Evolutionary conservation across 768 basidiomycete genomes (phyloP).

Genomic region (Omphalotus guepiniiformis): DNA sequence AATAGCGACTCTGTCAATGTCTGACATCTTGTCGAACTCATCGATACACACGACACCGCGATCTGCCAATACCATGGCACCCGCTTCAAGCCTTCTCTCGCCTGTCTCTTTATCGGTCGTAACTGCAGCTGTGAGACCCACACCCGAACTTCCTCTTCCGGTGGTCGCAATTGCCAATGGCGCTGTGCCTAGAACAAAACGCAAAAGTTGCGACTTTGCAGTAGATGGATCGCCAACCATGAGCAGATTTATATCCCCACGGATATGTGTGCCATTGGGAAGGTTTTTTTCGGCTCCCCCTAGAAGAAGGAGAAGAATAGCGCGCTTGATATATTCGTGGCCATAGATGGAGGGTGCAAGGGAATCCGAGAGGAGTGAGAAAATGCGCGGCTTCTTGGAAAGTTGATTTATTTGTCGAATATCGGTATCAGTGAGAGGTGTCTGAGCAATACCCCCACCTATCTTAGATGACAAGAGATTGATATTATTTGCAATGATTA

Average conservation of each 20-base stretch:
- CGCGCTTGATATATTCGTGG: slow-evolving; percentile 93
- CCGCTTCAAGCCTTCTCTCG: slow-evolving; percentile 93
- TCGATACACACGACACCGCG: slow-evolving; percentile 99
- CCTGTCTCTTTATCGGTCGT: slow-evolving; percentile 98
- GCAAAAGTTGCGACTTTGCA: slow-evolving; percentile 93
- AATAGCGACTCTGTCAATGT: slow-evolving; percentile 96
- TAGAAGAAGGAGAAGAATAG: slow-evolving; percentile 87
- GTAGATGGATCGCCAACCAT: slow-evolving; percentile 99
- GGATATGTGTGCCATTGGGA: slow-evolving; percentile 95
- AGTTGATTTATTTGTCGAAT: slow-evolving; percentile 96
- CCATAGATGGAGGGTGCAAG: slow-evolving; percentile 98
- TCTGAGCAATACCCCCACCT: slow-evolving; percentile 92
- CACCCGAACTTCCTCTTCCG: slow-evolving; percentile 96
- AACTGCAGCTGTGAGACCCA: slow-evolving; percentile 97
- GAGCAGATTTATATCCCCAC: slow-evolving; percentile 98
- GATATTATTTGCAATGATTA: slow-evolving; percentile 93
- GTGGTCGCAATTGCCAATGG: slow-evolving; percentile 98
- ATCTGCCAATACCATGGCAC: slow-evolving; percentile 99
- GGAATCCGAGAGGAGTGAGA: slow-evolving; percentile 85
- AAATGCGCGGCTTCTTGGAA: slow-evolving; percentile 82
- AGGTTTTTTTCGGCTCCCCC: slow-evolving; percentile 98
- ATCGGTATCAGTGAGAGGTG: slow-evolving; percentile 86
- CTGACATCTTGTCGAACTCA: slow-evolving; percentile 99
- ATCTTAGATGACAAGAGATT: slow-evolving; percentile 92
- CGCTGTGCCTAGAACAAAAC: slow-evolving; percentile 94